phyloP scores from a whole-genome alignment of 495 filamentous ascomycete species.

The Aspergillus wentii region DNA sequence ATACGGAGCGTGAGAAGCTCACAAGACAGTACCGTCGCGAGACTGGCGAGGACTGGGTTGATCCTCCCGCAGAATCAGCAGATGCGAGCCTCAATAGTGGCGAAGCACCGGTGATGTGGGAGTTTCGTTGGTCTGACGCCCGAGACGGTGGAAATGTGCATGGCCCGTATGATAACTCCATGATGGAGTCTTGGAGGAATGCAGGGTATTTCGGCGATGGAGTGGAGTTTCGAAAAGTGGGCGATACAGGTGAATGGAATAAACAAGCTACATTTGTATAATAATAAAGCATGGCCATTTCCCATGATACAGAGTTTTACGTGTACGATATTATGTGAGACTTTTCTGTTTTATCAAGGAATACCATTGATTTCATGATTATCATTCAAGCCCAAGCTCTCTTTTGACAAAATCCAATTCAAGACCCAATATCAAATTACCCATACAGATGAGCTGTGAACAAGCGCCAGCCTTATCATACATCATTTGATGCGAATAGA shows the following conservation, averaged over 20 bases:
- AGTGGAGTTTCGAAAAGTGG: conserved; percentile 73
- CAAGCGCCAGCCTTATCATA: conserved; percentile 45
- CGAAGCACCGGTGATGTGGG: conserved; percentile 60
- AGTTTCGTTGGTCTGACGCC: conserved; percentile 86
- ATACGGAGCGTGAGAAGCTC: conserved; percentile 77
- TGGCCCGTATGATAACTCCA: conserved; percentile 77
- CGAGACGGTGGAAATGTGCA: conserved; percentile 75
- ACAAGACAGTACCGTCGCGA: conserved; percentile 81
- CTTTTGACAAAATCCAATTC: conserved; percentile 18
- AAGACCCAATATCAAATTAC: conserved; percentile 20
- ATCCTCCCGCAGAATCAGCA: conserved; percentile 34
- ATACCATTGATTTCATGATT: conserved; percentile 17
- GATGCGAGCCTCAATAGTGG: conserved; percentile 17
- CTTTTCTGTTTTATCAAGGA: neutral
- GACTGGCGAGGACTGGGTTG: conserved; percentile 88
- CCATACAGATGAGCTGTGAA: conserved; percentile 19
- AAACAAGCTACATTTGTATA: conserved; percentile 57
- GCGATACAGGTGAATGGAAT: conserved; percentile 57
- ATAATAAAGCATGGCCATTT: conserved; percentile 19
- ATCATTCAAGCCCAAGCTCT: conserved; percentile 15
- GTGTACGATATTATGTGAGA: conserved; percentile 2
- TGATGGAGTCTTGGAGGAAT: conserved; percentile 83
- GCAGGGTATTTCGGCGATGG: conserved; percentile 94
- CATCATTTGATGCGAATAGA: conserved; percentile 30
- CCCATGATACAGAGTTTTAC: neutral